Conservation (phyloP, 2,329 filamentous ascomycete species). For the Hirsutella rhossiliensis region DNA sequence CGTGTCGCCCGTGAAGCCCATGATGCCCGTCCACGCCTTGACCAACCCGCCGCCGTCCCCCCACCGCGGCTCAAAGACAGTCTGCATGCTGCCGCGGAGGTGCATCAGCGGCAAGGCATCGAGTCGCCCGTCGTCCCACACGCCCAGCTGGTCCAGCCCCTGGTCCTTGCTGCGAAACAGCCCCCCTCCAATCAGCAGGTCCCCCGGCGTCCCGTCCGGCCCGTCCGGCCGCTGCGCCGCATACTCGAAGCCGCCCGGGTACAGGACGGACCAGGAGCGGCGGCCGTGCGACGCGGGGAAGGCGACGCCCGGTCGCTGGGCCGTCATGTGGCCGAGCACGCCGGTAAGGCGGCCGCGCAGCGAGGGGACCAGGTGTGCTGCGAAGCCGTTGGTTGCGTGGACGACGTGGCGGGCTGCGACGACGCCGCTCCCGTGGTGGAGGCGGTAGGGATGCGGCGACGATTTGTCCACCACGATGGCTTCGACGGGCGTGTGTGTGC, state of each 20-base stretch:
- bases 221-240: conserved; percentile 31
- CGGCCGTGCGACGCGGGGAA: conserved; percentile 18
- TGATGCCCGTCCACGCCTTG: conserved; percentile 35
- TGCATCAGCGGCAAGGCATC: conserved; percentile 26
- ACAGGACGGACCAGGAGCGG: conserved; percentile 39
- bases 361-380: conserved; percentile 36
- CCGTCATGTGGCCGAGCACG: conserved; percentile 35
- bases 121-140: conserved; percentile 30
- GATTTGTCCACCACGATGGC: conserved; percentile 9
- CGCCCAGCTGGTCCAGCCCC: conserved; percentile 33
- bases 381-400: conserved; percentile 45
- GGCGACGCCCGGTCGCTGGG: conserved; percentile 27
- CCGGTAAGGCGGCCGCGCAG: conserved; percentile 33
- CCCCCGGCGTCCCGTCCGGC: conserved; percentile 18
- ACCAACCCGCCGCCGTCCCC: conserved; percentile 18
- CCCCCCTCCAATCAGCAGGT: conserved; percentile 44
- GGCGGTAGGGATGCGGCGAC: conserved; percentile 20
- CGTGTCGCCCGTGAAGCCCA: conserved; percentile 34
- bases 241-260: conserved; percentile 36
- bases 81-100: conserved; percentile 28
- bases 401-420: conserved; percentile 38
- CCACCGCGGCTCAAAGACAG: conserved; percentile 27
- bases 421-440: conserved; percentile 31
- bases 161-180: conserved; percentile 28
- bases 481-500: conserved; percentile 24